These are phyloP conservation scores for Penicillium ucsense DNA, from an alignment of 495 filamentous ascomycete genomes.

Conservation along the genomic window DNA sequence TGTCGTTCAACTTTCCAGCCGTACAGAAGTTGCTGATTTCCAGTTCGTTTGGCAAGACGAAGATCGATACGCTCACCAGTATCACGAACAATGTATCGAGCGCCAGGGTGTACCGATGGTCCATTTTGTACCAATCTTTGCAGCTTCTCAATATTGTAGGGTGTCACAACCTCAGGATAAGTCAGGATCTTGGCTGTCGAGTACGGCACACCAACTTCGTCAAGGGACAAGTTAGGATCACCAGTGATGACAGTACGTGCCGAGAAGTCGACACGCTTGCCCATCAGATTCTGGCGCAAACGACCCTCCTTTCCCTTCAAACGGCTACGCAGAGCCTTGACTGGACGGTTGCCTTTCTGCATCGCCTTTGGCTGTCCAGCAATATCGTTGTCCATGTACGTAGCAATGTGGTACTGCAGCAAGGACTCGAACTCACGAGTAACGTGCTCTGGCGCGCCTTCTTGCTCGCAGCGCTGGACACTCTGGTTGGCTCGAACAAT, in stretches of 20 bases:
- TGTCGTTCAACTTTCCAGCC: slow-evolving; percentile 98
- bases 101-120: slow-evolving; percentile 88
- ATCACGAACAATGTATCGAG: slow-evolving; percentile 86
- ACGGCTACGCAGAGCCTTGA: slow-evolving; percentile 92
- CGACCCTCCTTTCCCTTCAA: slow-evolving; percentile 98
- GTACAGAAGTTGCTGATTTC: slow-evolving; percentile 75
- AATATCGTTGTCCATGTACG: slow-evolving; percentile 99
- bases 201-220: slow-evolving; percentile 90
- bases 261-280: slow-evolving; percentile 98
- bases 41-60: slow-evolving; percentile 77
- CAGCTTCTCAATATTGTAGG: slow-evolving; percentile 92
- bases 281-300: slow-evolving; percentile 96
- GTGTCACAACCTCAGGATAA: slow-evolving; percentile 94
- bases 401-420: slow-evolving; percentile 96
- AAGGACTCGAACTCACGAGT: slow-evolving; percentile 80
- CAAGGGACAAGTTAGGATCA: slow-evolving; percentile 89
- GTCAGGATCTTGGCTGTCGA: slow-evolving; percentile 84
- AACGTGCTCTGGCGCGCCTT: slow-evolving; percentile 85
- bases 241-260: slow-evolving; percentile 99
- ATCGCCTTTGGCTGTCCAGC: slow-evolving; percentile 90
- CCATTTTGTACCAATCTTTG: slow-evolving; percentile 84
- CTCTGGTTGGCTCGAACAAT: slow-evolving; percentile 97
- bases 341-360: slow-evolving; percentile 90
- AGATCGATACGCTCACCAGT: slow-evolving; percentile 91
- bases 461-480: slow-evolving; percentile 74